Conservation (phyloP, 1,284 basidiomycete genomes). For the Pyrrhoderma lamaoense region DNA sequence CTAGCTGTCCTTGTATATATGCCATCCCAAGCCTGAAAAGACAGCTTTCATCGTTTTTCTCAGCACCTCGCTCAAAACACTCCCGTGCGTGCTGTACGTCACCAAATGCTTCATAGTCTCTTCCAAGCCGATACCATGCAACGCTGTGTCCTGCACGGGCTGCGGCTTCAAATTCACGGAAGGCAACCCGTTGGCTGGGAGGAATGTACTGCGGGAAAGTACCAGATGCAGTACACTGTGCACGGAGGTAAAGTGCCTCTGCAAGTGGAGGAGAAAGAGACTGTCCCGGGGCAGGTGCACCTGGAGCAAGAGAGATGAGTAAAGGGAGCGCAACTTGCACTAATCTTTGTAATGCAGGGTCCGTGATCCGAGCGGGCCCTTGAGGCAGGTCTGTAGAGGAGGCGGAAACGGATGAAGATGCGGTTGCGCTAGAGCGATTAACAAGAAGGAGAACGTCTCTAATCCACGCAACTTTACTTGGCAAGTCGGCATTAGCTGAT, state of each 20-base stretch:
- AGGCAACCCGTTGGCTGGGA: constrained; percentile 73
- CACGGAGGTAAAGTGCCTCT: constrained; percentile 72
- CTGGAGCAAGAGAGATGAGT: constrained; percentile 40
- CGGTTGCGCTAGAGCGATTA: constrained; percentile 41
- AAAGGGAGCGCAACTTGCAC: constrained; percentile 55
- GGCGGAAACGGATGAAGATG: constrained; percentile 30
- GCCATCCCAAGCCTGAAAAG: constrained; percentile 89
- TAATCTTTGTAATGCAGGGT: constrained; percentile 55
- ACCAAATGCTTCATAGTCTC: constrained; percentile 86
- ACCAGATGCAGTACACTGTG: constrained; percentile 64
- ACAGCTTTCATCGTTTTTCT: constrained; percentile 64
- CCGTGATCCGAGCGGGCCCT: constrained; percentile 51
- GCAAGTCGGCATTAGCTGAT: constrained; percentile 45
- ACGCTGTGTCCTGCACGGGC: constrained; percentile 65
- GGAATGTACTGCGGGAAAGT: constrained; percentile 52
- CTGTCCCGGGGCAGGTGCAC: constrained; percentile 24
- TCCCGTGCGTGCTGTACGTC: constrained; percentile 66
- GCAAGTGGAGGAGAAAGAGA: constrained; percentile 44
- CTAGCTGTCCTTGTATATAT: constrained; percentile 80
- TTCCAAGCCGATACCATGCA: constrained; percentile 86
- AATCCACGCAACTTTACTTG: constrained; percentile 64
- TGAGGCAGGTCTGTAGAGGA: constrained; percentile 24
- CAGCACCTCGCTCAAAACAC: constrained; percentile 78
- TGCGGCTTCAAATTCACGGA: constrained; percentile 80
- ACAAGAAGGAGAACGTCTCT: constrained; percentile 76